A percentile compares a stretch with the other conserved stretches of the same genome.
phyloP scores from a whole-genome alignment of 2,329 filamentous ascomycete species.

The Lanzia echinophila region DNA sequence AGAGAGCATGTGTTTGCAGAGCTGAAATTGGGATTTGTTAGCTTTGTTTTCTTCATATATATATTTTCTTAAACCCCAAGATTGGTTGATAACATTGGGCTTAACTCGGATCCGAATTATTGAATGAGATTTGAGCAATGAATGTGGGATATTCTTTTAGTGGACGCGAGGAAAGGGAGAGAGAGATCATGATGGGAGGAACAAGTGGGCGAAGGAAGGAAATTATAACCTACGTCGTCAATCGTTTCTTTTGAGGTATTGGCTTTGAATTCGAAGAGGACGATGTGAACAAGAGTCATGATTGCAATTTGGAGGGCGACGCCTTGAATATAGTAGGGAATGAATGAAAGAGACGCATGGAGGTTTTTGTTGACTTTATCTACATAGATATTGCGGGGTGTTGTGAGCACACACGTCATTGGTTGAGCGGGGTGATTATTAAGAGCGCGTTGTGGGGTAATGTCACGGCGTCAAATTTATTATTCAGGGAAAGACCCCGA shows the following conservation, averaged over 20 bases:
- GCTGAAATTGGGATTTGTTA: slow-evolving; percentile 34
- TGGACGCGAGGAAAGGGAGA: too few species aligned
- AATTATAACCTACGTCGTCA: slow-evolving; percentile 43
- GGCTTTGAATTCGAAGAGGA: slow-evolving; percentile 60
- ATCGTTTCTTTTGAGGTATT: slow-evolving; percentile 42
- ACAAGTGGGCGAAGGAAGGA: neutral
- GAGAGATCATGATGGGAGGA: neutral
- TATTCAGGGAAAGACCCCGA: too few species aligned
- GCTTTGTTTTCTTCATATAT: neutral
- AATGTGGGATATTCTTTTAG: too few species aligned
- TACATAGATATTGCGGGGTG: too few species aligned
- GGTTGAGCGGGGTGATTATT: too few species aligned
- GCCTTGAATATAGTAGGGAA: neutral
- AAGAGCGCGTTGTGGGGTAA: too few species aligned
- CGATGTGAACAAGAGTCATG: slow-evolving; percentile 63
- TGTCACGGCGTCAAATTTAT: too few species aligned
- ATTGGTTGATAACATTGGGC: too few species aligned
- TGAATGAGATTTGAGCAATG: neutral
- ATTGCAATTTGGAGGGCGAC: neutral
- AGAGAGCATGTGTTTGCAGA: slow-evolving; percentile 48
- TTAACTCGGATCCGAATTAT: too few species aligned
- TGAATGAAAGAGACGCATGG: neutral
- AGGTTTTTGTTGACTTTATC: neutral
- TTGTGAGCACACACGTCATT: too few species aligned
- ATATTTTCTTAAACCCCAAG: too few species aligned